A percentile compares a stretch with the other conserved stretches of the same genome.
Evolutionary conservation across 2,329 filamentous ascomycete genomes (phyloP).

Genomic region (Ophiostoma sp.): DNA sequence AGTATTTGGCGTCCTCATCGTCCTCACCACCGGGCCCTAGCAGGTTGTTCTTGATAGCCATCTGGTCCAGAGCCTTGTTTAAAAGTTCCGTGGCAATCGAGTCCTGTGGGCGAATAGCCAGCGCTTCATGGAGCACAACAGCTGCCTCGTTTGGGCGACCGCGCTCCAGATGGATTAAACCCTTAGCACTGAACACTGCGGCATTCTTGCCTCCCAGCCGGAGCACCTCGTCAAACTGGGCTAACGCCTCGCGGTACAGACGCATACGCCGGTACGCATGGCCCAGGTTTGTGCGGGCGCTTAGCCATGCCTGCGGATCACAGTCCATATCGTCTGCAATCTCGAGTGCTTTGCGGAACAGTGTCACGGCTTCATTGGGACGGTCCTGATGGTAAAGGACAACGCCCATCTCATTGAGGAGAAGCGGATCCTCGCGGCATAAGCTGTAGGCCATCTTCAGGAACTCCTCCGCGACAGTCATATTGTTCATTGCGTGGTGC

Average conservation of each 20-base stretch:
- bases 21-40: conserved; percentile 18
- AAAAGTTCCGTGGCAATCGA: conserved; percentile 74
- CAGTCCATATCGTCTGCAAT: conserved; percentile 77
- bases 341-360: conserved; percentile 72
- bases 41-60: conserved; percentile 40
- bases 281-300: conserved; percentile 80
- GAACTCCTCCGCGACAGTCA: conserved; percentile 90
- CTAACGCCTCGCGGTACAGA: conserved; percentile 64
- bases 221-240: conserved; percentile 81
- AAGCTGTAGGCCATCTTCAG: conserved; percentile 80
- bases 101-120: conserved; percentile 73
- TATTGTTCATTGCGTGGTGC: conserved; percentile 91
- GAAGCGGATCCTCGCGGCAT: conserved; percentile 77
- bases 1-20: conserved; percentile 7
- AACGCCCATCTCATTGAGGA: conserved; percentile 92
- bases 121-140: conserved; percentile 74
- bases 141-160: conserved; percentile 71
- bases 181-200: conserved; percentile 74
- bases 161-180: conserved; percentile 75
- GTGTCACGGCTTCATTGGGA: conserved; percentile 65
- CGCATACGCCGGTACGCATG: conserved; percentile 76
- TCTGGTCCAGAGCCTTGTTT: conserved; percentile 63
- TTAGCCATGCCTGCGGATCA: conserved; percentile 74
- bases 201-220: conserved; percentile 75
- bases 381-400: conserved; percentile 91